Evolutionary conservation across 2,329 filamentous ascomycete species (phyloP).

Genomic region (Colletotrichum filicis): DNA sequence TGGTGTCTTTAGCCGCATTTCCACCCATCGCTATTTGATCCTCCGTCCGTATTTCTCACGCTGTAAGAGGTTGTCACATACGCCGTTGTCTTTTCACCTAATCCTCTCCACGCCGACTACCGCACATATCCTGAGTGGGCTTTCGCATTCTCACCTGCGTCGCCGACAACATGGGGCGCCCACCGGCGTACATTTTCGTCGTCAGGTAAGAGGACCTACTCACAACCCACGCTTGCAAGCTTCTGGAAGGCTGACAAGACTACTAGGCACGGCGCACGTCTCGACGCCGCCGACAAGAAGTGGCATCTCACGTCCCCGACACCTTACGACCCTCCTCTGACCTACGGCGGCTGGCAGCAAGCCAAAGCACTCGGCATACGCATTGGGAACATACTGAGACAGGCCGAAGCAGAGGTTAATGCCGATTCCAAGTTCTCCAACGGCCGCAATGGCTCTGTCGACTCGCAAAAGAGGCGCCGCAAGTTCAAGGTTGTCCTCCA

Average conservation of each 20-base stretch:
- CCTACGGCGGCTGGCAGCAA: constrained; percentile 94
- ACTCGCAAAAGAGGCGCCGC: constrained; percentile 57
- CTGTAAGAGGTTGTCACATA: constrained; percentile 7
- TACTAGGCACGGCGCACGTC: constrained; percentile 83
- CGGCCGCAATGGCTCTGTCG: constrained; percentile 35
- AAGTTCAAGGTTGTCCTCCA: constrained; percentile 87
- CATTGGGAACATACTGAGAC: constrained; percentile 78
- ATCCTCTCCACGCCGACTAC: neutral
- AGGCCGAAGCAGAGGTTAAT: constrained; percentile 58
- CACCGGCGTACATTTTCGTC: constrained; percentile 56
- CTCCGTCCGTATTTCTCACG: constrained; percentile 13
- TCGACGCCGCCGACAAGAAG: constrained; percentile 93
- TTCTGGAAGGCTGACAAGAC: constrained; percentile 5
- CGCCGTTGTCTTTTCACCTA: constrained; percentile 8
- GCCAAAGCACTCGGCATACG: constrained; percentile 82
- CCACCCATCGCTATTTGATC: constrained; percentile 8
- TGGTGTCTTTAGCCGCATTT: constrained; percentile 21
- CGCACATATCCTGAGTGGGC: neutral
- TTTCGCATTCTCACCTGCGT: constrained; percentile 1
- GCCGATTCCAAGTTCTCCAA: constrained; percentile 37
- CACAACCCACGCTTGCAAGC: neutral
- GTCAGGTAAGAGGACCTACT: constrained; percentile 48
- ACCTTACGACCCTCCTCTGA: constrained; percentile 94
- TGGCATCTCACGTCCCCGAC: constrained; percentile 95
- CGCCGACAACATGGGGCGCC: constrained; percentile 49